Evolutionary conservation across 2,329 filamentous ascomycete species (phyloP), one percentile per base, ranked within the genome.

Genomic region (Trichothecium roseum): DNA sequence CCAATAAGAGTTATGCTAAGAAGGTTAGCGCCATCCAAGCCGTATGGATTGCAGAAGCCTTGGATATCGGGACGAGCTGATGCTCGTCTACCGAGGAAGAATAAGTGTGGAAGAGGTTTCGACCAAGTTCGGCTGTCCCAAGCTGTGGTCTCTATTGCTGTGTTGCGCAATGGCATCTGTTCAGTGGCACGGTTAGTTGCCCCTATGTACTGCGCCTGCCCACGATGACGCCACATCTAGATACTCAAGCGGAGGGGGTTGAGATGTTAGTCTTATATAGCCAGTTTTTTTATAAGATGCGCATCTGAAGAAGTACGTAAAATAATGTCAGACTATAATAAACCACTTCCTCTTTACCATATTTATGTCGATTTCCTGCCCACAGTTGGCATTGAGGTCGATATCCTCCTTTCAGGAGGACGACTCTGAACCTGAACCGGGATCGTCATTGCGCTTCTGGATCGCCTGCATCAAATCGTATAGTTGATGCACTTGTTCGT

Each of bases 381-480:
- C n/a, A n/a, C n/a, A n/a, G n/a, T n/a, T n/a, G n/a, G n/a, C n/a
- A n/a, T n/a, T n/a, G n/a, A n/a, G n/a, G n/a, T n/a, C 20, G 10
- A 24, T 10, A 24, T 24, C 20, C n/a, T n/a, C n/a, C n/a, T n/a
- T n/a, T 24, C 20, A 24, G 6, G 20, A 24, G 6, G 20, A 32
- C 17, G 14, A 15, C 24, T 24, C 33, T 20, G 48, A 50, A 22
- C 50, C 38, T 17, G 51, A 45, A 12, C 53, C 49, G 10, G 43
- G 47, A 3, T 46, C 47, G 18, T 45, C 45, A 18, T 43, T 37
- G 18, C 48, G 53, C 12, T 66, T 66, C 43, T 60, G 59, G 39
- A 94, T 93, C 3, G 84, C 75, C 55, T 83, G 74, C 86, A 95
- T 93, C 38, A 98, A 66, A 55, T 96, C 89, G 53, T 95, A 95